Evolutionary conservation across 805 yeast genomes (phyloP).

Genomic region (Myxozyma vanderwaltii): DNA sequence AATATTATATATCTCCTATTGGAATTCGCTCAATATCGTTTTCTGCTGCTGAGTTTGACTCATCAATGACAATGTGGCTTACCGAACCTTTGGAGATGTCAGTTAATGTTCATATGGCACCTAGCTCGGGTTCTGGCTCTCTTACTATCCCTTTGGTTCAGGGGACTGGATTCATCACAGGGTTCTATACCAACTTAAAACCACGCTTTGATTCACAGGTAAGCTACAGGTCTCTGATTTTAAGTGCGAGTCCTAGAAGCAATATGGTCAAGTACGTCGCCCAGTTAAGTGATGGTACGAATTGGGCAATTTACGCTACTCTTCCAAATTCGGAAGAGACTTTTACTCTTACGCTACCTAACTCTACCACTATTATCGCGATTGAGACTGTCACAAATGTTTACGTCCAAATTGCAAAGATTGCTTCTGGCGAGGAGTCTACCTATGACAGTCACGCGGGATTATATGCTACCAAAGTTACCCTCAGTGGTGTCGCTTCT

Average conservation of each 20-base stretch:
- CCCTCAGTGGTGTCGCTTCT: conserved; percentile 45
- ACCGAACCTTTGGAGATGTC: conserved; percentile 32
- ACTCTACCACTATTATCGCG: conserved; percentile 47
- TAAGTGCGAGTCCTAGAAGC: conserved; percentile 45
- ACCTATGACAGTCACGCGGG: conserved; percentile 66
- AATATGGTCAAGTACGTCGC: conserved; percentile 57
- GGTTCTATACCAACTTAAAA: conserved; percentile 45
- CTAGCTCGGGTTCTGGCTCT: conserved; percentile 9
- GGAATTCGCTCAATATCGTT: conserved; percentile 58
- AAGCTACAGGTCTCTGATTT: conserved; percentile 59
- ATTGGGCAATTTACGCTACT: conserved; percentile 69
- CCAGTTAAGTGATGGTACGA: conserved; percentile 55
- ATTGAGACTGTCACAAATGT: conserved; percentile 51
- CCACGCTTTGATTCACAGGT: conserved; percentile 45
- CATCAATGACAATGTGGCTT: conserved; percentile 39
- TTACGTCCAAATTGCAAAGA: conserved; percentile 62
- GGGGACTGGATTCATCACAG: conserved; percentile 63
- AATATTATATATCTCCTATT: conserved; percentile 59
- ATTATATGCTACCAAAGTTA: conserved; percentile 54
- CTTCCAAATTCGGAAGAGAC: conserved; percentile 38
- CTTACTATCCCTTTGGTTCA: conserved; percentile 51
- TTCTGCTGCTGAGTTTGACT: conserved; percentile 54
- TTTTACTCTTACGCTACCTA: conserved; percentile 40
- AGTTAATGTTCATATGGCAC: conserved; percentile 31
- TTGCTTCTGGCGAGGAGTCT: conserved; percentile 44